Evolutionary conservation across 768 basidiomycete species (phyloP).

Genomic region (Jaapia argillacea): DNA sequence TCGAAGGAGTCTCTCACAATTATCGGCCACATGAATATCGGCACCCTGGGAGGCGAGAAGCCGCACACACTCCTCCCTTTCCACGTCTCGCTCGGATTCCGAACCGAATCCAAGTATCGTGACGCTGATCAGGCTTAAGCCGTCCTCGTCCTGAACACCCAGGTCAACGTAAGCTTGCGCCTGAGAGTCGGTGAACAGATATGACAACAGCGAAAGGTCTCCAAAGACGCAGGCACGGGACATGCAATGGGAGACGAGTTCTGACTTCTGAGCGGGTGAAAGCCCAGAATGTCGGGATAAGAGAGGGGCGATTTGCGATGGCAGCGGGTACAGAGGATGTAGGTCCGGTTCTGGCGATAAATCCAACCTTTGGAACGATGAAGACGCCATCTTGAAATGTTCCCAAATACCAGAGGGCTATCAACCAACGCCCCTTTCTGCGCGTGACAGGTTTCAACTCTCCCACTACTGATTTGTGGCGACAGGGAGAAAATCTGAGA

Average conservation of each 20-base stretch:
- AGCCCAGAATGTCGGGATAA: conserved; percentile 63
- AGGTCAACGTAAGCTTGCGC: conserved; percentile 63
- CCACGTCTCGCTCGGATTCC: conserved; percentile 75
- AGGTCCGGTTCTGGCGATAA: conserved; percentile 71
- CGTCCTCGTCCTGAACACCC: conserved; percentile 72
- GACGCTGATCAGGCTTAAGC: conserved; percentile 67
- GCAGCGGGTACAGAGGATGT: conserved; percentile 68
- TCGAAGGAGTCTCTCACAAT: conserved; percentile 29
- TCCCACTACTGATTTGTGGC: neutral
- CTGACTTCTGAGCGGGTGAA: conserved; percentile 51
- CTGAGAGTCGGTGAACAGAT: conserved; percentile 58
- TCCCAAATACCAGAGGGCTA: neutral
- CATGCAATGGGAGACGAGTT: conserved; percentile 67
- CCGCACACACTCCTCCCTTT: conserved; percentile 85
- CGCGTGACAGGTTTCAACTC: neutral
- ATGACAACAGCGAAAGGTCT: conserved; percentile 62
- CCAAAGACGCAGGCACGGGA: conserved; percentile 71
- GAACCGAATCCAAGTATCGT: conserved; percentile 76
- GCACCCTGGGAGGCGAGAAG: conserved; percentile 73
- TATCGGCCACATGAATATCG: conserved; percentile 48
- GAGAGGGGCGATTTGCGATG: conserved; percentile 47
- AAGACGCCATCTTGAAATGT: conserved; percentile 26
- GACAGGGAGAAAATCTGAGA: too few relatives aligned
- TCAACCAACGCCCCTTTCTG: neutral
- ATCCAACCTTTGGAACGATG: conserved; percentile 32